Evolutionary conservation across 495 filamentous ascomycete genomes (phyloP).

Genomic region (Talaromyces proteolyticus): DNA sequence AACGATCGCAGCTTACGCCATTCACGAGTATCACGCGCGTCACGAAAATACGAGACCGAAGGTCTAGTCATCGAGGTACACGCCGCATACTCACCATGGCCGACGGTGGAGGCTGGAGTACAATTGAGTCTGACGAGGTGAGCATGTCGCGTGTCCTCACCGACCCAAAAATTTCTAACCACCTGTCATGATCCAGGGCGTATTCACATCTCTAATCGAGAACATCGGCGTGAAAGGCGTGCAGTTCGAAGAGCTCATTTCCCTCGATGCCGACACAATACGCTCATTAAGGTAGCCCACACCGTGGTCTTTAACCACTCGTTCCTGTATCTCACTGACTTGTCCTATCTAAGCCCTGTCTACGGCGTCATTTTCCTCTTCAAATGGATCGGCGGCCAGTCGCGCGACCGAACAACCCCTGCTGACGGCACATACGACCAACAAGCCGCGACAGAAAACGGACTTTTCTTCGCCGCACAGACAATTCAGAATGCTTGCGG

Average conservation of each 20-base stretch:
- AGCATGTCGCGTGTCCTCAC: conserved; percentile 13
- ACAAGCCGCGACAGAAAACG: conserved; percentile 51
- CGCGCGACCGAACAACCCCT: conserved; percentile 52
- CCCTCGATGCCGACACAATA: conserved; percentile 77
- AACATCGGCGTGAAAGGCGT: conserved; percentile 88
- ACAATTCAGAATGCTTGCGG: conserved; percentile 99
- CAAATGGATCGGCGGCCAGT: conserved; percentile 83
- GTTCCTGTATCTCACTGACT: neutral
- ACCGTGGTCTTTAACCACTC: neutral
- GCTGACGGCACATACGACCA: conserved; percentile 75
- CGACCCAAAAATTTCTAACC: conserved; percentile 1
- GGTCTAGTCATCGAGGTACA: too few species aligned
- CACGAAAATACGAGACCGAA: too few species aligned
- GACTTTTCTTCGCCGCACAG: conserved; percentile 91
- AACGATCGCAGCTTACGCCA: too few species aligned
- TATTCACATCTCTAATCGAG: conserved; percentile 92
- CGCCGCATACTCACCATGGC: conserved; percentile 22
- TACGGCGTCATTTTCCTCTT: conserved; percentile 99
- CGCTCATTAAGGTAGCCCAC: conserved; percentile 61
- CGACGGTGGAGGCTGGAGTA: conserved; percentile 57
- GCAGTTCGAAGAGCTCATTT: conserved; percentile 95
- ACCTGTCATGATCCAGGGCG: conserved; percentile 53
- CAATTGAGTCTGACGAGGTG: conserved; percentile 94
- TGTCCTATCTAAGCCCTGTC: conserved; percentile 50
- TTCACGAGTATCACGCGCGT: too few species aligned